Evolutionary conservation across 768 basidiomycete genomes (phyloP), one percentile per base, ranked within the genome.

Genomic region (Chlorophyllum brunneum): DNA sequence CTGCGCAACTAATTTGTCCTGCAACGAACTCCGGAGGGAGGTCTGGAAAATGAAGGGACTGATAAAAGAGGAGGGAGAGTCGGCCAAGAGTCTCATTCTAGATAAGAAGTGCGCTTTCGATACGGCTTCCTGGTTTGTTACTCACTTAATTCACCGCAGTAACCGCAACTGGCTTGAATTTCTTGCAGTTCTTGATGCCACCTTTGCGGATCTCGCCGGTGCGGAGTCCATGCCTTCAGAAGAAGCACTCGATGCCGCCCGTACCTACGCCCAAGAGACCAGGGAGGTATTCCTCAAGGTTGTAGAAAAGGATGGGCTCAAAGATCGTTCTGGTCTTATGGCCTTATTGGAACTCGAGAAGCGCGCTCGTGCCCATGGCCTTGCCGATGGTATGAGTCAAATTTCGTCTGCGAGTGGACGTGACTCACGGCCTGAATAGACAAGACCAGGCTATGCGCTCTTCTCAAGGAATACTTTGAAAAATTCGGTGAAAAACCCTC

Each of bases 111-210:
- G 42, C 56, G 80, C 65, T 26, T 26, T 38, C 29, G 5, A 46
- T n/a, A 47, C 6, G n/a, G 39, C 23, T 42, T 18, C 30, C 18
- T 23, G 24, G 39, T 55, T 50, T 47, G 47, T 57, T 11, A 55
- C 48, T 42, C 54, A 29, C 15, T 18, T 36, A 38, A 36, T 31
- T 15, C 30, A 60, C 31, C 11, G 51, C 38, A 83, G 90, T 31
- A 87, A 92, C 60, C 85, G 88, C 31, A 92, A 92, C 60, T 93
- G 92, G 91, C 72, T 89, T 4, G 89, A 91, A 60, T 91, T 92
- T 63, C 65, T 89, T 37, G 78, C 88, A 5, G 67, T 92, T 18
- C 66, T 92, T 4, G 85, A 92, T 55, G 82, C 81, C 1, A 75
- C 83, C 7, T 84, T 92, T 34, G 60, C 66, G 0, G 57, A 65